Evolutionary conservation across 2,329 filamentous ascomycete species (phyloP), one percentile per base, ranked within the genome.

Genomic region (Alternaria panax): DNA sequence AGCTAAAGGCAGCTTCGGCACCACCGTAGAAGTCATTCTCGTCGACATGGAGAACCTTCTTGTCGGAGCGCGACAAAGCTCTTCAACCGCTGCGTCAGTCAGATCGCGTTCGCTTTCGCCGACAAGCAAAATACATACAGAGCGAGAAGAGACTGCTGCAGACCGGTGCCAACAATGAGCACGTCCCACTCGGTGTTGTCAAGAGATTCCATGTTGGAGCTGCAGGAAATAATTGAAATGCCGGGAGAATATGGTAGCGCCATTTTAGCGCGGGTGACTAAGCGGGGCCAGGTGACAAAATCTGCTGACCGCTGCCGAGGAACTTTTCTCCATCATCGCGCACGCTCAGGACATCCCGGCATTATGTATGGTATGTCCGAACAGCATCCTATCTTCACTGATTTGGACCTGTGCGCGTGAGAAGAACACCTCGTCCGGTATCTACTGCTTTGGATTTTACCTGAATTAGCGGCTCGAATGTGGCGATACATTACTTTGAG

Each of bases 1-100:
- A 82, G 78, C 89, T 95, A 67, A 98, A 86, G 2, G 92, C 92
- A 63, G 94, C 93, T 75, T 97, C 92, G 38, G 89, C 78, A 53
- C 91, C 91, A 71, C 94, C 94, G 80, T 98, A 98, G 79, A 92
- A 96, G 63, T 88, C 85, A 80, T 96, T 93, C 64, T 87, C 86
- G 76, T 98, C 94, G 75, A 97, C 83, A 77, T 98, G 94, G 60
- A 98, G 86, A 67, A 97, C 87, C 72, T 92, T 95, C 84, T 96
- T 96, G 75, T 89, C 90, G 63, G 93, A 96, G 74, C 93, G 90
- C 68, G 94, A 98, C 71, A 98, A 86, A 72, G 94, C 91, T 85
- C 94, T 98, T 85, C 75, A 78, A 75, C 61, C 67, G 80, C 86
- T 90, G 80, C 79, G 88, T 92, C 87, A 92, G 90, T 91, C 87